Conservation (phyloP, 1,284 basidiomycete genomes). For the Fomitopsis betulina region DNA sequence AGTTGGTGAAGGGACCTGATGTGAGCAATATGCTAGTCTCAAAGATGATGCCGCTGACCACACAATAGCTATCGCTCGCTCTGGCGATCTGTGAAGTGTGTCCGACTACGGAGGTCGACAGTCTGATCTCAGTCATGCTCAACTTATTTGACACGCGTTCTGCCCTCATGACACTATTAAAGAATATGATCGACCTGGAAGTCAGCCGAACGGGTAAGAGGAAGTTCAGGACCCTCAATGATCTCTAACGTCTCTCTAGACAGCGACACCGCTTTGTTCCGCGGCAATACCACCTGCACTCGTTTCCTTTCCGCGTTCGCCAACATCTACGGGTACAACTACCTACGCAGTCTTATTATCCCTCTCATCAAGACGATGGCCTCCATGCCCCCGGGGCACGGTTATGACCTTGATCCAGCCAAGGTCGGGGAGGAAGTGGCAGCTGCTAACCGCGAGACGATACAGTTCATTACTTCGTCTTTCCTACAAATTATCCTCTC, state of each 20-base stretch:
- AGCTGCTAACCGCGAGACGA: slow-evolving; percentile 65
- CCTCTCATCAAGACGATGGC: slow-evolving; percentile 76
- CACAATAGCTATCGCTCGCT: slow-evolving; percentile 65
- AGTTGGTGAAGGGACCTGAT: slow-evolving; percentile 74
- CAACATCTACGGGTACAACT: slow-evolving; percentile 84
- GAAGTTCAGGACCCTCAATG: background rate
- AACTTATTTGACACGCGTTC: slow-evolving; percentile 80
- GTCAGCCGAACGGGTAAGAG: slow-evolving; percentile 67
- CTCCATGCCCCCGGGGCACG: slow-evolving; percentile 66
- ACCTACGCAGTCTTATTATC: slow-evolving; percentile 72
- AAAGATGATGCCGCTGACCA: slow-evolving; percentile 3
- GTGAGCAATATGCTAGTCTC: slow-evolving; percentile 37
- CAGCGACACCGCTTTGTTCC: slow-evolving; percentile 76
- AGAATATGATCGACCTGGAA: slow-evolving; percentile 82
- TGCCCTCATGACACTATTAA: slow-evolving; percentile 72
- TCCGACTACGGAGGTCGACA: slow-evolving; percentile 73
- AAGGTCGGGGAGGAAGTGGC: slow-evolving; percentile 61
- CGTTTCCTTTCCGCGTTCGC: slow-evolving; percentile 84
- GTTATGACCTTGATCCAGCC: slow-evolving; percentile 76
- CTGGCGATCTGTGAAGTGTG: slow-evolving; percentile 86
- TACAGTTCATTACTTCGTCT: slow-evolving; percentile 70
- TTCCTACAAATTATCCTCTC: slow-evolving; percentile 76
- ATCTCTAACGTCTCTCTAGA: slow-evolving; percentile 29
- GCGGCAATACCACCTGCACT: slow-evolving; percentile 83
- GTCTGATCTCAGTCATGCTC: slow-evolving; percentile 82